phyloP scores from a whole-genome alignment of 305 asterid genomes.

The Fraxinus velutina region DNA sequence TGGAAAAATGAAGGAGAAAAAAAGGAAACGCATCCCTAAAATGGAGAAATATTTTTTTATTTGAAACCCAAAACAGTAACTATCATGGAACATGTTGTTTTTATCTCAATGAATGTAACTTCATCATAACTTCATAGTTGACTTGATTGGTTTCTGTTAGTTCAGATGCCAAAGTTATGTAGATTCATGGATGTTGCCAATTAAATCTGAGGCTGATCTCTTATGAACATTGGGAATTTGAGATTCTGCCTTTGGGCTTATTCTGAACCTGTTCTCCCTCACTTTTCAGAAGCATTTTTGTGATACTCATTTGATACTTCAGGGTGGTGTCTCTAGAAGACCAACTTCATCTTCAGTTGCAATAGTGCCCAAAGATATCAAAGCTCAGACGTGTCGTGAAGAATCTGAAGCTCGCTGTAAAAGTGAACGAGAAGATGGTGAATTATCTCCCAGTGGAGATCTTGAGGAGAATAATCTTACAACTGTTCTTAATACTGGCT shows the following conservation, averaged over 20 bases:
- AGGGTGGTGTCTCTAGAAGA: conserved; percentile 44
- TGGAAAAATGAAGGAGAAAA: background rate
- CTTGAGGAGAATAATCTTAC: conserved; percentile 44
- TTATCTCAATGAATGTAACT: background rate
- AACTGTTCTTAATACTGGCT: conserved; percentile 29
- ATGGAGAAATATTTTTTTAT: background rate
- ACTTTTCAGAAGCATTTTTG: conserved; percentile 13
- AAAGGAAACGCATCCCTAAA: background rate
- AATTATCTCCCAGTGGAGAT: conserved; percentile 63
- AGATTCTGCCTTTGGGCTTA: conserved; percentile 20
- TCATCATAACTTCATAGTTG: background rate
- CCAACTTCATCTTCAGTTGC: conserved; percentile 32
- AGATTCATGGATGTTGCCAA: conserved; percentile 4
- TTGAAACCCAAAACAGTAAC: background rate
- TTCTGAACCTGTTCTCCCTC: conserved; percentile 9
- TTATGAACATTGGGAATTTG: conserved; percentile 14
- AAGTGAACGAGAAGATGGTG: conserved; percentile 70
- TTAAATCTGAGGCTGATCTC: background rate
- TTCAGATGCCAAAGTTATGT: conserved; percentile 2
- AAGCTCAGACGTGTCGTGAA: conserved; percentile 34
- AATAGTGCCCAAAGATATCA: conserved; percentile 32
- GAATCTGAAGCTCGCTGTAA: conserved; percentile 38
- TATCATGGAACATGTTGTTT: background rate
- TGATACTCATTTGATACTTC: conserved; percentile 24
- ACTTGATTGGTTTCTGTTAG: conserved; percentile 5